phyloP scores from a whole-genome alignment of 306 rosid species.

The Rosa rugosa region DNA sequence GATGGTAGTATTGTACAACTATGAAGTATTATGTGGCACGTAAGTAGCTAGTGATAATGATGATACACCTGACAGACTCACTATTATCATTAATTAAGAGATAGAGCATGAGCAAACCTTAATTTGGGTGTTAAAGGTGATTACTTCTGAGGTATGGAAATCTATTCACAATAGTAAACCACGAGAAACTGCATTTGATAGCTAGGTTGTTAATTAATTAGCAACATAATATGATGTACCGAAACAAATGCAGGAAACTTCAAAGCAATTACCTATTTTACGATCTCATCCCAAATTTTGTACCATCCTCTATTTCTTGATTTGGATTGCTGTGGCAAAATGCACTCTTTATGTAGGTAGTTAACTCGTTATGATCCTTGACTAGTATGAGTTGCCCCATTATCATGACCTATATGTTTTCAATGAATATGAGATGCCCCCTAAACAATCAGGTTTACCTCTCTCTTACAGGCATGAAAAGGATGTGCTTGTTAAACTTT shows the following conservation, averaged over 20 bases:
- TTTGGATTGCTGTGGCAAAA: not conserved
- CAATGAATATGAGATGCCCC: not conserved
- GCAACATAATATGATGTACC: not conserved
- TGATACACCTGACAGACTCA: not conserved
- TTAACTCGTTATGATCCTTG: not conserved
- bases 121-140: not conserved
- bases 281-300: not conserved
- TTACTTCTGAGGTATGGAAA: not conserved
- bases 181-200: not conserved
- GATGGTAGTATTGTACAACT: not conserved
- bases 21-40: not conserved
- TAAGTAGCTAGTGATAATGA: not conserved
- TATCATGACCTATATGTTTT: not conserved
- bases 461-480: too few relatives aligned
- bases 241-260: conserved; percentile 29
- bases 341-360: not conserved
- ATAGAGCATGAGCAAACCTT: not conserved
- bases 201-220: not conserved
- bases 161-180: too few relatives aligned
- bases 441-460: not conserved
- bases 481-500: not conserved
- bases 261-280: conserved; percentile 31
- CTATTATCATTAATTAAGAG: too few relatives aligned
- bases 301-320: not conserved
- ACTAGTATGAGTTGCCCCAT: not conserved